A percentile compares a stretch with the other conserved stretches of the same genome.
Evolutionary conservation across 1,139 yeast genomes (phyloP).

Genomic region (Arxiozyma heterogenica): DNA sequence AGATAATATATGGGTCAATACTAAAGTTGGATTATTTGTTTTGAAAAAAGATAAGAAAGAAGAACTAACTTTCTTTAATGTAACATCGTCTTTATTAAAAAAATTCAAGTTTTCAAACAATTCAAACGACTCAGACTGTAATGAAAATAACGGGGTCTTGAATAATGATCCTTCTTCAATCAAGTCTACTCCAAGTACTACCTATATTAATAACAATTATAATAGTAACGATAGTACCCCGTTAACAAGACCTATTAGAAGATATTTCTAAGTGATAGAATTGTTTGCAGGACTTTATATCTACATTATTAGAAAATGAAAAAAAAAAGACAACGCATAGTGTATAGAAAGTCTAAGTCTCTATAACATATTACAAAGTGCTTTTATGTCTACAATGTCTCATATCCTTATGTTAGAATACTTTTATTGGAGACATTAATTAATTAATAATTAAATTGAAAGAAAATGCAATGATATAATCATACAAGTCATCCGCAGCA

Average conservation of each 20-base stretch:
- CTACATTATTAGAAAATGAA: neutral
- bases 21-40: slow-evolving; percentile 52
- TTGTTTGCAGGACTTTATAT: neutral
- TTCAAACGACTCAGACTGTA: neutral
- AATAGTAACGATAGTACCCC: neutral
- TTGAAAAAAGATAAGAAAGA: slow-evolving; percentile 35
- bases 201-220: neutral
- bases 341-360: neutral
- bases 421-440: neutral
- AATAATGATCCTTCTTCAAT: neutral
- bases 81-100: slow-evolving; percentile 29
- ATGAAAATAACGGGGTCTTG: neutral
- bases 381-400: too few species aligned
- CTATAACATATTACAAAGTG: too few species aligned
- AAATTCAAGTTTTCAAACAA: slow-evolving; percentile 18
- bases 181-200: neutral
- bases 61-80: slow-evolving; percentile 29
- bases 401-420: too few species aligned
- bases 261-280: neutral
- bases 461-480: too few species aligned
- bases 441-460: too few species aligned
- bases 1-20: slow-evolving; percentile 52
- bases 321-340: neutral
- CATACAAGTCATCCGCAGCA: too few species aligned
- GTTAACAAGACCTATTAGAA: neutral